Base-by-base conservation (phyloP, 257 asterid species). In the Capsicum chinense region DNA sequence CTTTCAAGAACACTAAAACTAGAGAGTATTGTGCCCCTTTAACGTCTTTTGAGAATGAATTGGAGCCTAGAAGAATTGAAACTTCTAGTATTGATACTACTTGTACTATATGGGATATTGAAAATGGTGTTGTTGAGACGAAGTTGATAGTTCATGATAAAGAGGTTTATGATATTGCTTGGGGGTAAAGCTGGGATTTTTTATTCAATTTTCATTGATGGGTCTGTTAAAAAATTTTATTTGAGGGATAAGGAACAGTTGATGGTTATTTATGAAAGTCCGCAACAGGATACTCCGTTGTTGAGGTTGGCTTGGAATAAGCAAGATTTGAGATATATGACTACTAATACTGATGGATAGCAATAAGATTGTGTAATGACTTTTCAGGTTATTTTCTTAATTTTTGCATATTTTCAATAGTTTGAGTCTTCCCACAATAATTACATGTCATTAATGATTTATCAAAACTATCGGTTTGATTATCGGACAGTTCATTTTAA, bases 151-250 rank as follows among this genome's bases (percentile, higher is more conserved):
- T 97, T 6, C 98, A 94, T 33, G 99, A 94, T 54, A 93, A 94
- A 88, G 99, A 96, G 89, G 98, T 96, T 6, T 91, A 94, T 44
- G 99, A 96, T 21, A 94, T 96, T n/a, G 98, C 98, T 42, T 94
- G 98, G 98, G 99, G 97, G 33, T 26, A 1, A 26, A 26, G 33
- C 33, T 26, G 2, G 33, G 2, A 26, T 26, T 26, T 26, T 26
- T 26, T 26, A 26, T 26, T 26, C 33, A 26, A 26, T 26, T 26
- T 26, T 0, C 1, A 1, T 26, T 26, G 33, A 26, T 26, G 33
- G 33, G 33, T 26, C 33, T 26, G 33, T 26, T 26, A 26, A 26
- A 26, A 26, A 26, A 0, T 26, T 26, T 26, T 26, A 26, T 26
- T 85, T 96, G 87, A 89, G 99, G 79, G 93, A 91, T 82, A 94